phyloP scores from a whole-genome alignment of 768 basidiomycete species.

The Boletus rubescentipes region DNA sequence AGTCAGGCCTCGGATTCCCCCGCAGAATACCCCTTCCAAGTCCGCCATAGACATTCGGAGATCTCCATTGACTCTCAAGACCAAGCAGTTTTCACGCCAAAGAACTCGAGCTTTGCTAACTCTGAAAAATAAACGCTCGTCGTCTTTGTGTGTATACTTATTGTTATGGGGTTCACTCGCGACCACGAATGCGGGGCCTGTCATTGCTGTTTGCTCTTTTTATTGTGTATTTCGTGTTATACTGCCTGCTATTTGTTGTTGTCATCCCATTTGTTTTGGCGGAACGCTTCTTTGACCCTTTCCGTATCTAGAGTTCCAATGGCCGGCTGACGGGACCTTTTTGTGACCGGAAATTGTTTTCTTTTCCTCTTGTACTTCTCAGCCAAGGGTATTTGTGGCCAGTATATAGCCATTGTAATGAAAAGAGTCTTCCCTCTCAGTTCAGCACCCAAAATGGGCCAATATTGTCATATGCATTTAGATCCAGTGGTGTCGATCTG shows the following conservation, averaged over 20 bases:
- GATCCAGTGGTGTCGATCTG: no score
- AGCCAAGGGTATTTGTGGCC: background rate
- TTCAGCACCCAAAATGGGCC: no score
- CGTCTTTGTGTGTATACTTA: constrained; percentile 3
- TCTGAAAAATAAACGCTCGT: constrained; percentile 26
- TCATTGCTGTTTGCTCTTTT: constrained; percentile 19
- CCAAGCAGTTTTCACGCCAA: constrained; percentile 23
- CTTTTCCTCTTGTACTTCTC: background rate
- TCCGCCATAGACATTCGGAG: constrained; percentile 32
- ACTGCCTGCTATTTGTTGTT: constrained; percentile 2
- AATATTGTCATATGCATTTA: background rate
- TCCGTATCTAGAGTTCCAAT: constrained; percentile 11
- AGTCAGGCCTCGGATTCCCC: background rate
- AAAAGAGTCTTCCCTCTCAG: background rate
- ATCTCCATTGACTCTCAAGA: constrained; percentile 35
- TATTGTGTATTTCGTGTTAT: constrained; percentile 30
- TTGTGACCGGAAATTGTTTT: background rate
- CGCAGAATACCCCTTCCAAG: constrained; percentile 31
- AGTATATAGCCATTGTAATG: background rate
- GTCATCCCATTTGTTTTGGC: background rate
- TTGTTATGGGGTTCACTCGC: constrained; percentile 9
- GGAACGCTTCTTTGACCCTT: background rate
- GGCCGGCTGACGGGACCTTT: background rate
- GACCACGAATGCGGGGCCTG: constrained; percentile 15
- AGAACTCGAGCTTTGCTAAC: constrained; percentile 25